phyloP scores from a whole-genome alignment of 192 early-diverging fungal species.

The Spizellomyces sp. region DNA sequence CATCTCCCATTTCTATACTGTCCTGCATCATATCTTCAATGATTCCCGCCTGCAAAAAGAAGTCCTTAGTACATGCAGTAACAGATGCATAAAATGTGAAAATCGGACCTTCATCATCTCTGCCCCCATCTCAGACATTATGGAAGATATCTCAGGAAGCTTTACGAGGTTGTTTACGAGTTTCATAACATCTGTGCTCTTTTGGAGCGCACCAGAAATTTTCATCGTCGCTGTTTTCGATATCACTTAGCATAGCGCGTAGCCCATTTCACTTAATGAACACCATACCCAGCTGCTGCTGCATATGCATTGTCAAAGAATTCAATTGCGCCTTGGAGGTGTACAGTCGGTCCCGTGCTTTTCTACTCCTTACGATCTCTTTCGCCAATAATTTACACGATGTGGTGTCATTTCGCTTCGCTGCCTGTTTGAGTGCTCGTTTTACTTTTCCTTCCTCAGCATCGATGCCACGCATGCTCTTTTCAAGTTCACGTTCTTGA shows the following conservation, averaged over 20 bases:
- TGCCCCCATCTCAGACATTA: conserved; percentile 89
- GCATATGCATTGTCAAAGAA: conserved; percentile 85
- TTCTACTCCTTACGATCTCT: conserved; percentile 77
- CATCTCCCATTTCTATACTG: conserved; percentile 82
- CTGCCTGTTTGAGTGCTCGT: conserved; percentile 75
- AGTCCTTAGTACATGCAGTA: background rate
- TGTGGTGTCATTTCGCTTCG: conserved; percentile 80
- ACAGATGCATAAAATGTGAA: background rate
- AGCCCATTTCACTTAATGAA: too few species aligned
- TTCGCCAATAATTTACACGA: conserved; percentile 70
- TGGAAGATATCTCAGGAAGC: conserved; percentile 79
- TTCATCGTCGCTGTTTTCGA: conserved; percentile 72
- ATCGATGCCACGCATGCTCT: conserved; percentile 77
- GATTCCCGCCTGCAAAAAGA: conserved; percentile 74
- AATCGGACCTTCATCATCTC: conserved; percentile 92
- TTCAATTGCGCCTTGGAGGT: conserved; percentile 93
- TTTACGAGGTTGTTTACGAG: conserved; percentile 85
- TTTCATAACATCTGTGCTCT: conserved; percentile 89
- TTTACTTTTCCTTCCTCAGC: conserved; percentile 85
- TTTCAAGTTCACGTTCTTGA: conserved; percentile 87
- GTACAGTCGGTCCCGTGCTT: conserved; percentile 78
- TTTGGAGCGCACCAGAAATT: conserved; percentile 83
- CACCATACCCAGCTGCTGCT: conserved; percentile 78
- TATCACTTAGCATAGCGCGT: too few species aligned
- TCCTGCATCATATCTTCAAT: conserved; percentile 97